A percentile compares a stretch with the other conserved stretches of the same genome.
Conservation (phyloP, 306 rosid genomes). For the Acacia acuminata region DNA sequence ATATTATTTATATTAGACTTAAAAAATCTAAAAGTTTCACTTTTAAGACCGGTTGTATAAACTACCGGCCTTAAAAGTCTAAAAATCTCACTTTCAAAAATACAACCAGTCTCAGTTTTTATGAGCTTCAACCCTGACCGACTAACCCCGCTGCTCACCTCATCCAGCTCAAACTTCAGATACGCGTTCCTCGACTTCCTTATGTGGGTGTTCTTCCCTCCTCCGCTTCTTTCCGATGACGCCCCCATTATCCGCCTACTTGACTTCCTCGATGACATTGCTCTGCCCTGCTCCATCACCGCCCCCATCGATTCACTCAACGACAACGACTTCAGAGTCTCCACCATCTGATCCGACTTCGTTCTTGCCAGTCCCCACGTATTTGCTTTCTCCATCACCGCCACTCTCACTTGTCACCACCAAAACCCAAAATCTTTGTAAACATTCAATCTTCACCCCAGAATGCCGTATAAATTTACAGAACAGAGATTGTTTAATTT, state of each 20-base stretch:
- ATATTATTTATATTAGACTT: no score
- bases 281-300: conserved; percentile 32
- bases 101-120: no score
- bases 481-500: no score
- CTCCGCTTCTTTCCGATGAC: conserved; percentile 57
- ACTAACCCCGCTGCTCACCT: conserved; percentile 53
- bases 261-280: conserved; percentile 61
- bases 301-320: conserved; percentile 37
- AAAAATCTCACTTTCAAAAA: no score
- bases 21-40: no score
- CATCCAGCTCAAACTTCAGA: conserved; percentile 75
- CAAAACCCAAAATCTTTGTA: background rate
- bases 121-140: no score
- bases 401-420: background rate
- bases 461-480: background rate
- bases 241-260: conserved; percentile 55
- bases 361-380: conserved; percentile 54
- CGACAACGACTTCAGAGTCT: conserved; percentile 60
- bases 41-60: no score
- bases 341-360: conserved; percentile 81
- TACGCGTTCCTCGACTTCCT: conserved; percentile 91
- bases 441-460: background rate
- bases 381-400: conserved; percentile 56
- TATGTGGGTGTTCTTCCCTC: conserved; percentile 71
- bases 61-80: no score